Percentiles rank a stretch among this genome's conserved stretches.
These are phyloP conservation scores for Akebia trifoliata DNA, from an alignment of 164 flowering plant genomes.

Conservation along the genomic window DNA sequence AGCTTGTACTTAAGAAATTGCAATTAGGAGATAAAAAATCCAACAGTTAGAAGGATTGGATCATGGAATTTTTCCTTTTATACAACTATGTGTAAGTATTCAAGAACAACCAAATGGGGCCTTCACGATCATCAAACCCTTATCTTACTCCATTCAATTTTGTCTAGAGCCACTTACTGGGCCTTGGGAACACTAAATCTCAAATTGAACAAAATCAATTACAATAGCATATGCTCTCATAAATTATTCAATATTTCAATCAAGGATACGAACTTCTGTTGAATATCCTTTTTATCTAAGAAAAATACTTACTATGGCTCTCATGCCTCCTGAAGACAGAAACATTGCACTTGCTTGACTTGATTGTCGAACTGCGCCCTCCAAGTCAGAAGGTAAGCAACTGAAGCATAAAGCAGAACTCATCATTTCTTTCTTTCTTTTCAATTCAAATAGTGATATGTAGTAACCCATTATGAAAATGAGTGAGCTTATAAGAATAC, in stretches of 20 bases:
- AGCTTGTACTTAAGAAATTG: too few species aligned
- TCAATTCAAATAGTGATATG: not conserved
- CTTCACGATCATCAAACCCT: too few species aligned
- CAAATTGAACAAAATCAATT: too few species aligned
- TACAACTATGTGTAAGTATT: too few species aligned
- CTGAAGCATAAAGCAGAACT: conserved; percentile 36
- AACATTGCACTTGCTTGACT: conserved; percentile 69
- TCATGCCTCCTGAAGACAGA: conserved; percentile 77
- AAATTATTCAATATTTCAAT: not conserved
- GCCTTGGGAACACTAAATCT: too few species aligned
- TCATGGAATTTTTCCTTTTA: too few species aligned
- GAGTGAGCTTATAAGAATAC: not conserved
- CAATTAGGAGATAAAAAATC: too few species aligned
- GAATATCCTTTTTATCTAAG: not conserved
- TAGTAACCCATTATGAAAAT: not conserved
- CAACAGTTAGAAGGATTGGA: too few species aligned
- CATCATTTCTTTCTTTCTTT: not conserved
- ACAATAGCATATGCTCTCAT: too few species aligned
- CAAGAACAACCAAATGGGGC: too few species aligned
- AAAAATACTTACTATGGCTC: conserved; percentile 78
- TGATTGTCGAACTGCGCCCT: conserved; percentile 90
- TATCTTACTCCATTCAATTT: too few species aligned
- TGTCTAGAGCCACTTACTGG: too few species aligned
- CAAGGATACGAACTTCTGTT: not conserved
- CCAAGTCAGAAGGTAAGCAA: conserved; percentile 94